phyloP scores from a whole-genome alignment of 2,329 filamentous ascomycete species.

The Sphaceloma murrayae region DNA sequence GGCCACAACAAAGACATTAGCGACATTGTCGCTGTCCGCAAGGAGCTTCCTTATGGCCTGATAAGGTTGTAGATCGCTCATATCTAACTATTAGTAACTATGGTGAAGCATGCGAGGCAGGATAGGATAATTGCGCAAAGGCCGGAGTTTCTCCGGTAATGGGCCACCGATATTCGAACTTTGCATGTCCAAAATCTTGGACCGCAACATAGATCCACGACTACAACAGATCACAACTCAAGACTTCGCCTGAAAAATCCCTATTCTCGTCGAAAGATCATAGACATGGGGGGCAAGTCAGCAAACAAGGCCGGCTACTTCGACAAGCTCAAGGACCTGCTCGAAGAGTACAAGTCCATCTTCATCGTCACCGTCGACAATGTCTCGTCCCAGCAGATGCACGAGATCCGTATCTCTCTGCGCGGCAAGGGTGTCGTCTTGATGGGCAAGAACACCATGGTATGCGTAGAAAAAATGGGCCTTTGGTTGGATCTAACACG shows the following conservation, averaged over 20 bases:
- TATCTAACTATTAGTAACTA: neutral
- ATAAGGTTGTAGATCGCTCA: neutral
- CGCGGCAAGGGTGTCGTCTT: constrained; percentile 88
- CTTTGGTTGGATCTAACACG: constrained; percentile 14
- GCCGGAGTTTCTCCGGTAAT: no score
- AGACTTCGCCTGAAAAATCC: constrained; percentile 21
- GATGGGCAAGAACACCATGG: constrained; percentile 99
- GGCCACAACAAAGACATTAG: neutral
- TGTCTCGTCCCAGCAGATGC: constrained; percentile 99
- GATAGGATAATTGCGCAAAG: no score
- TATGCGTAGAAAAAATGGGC: constrained; percentile 40
- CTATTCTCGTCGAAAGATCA: constrained; percentile 20
- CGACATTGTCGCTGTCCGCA: neutral
- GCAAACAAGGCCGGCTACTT: constrained; percentile 95
- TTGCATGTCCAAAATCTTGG: no score
- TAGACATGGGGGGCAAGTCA: constrained; percentile 53
- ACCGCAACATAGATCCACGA: neutral
- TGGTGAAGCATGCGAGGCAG: no score
- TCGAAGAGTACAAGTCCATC: constrained; percentile 93
- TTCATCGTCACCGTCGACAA: constrained; percentile 89
- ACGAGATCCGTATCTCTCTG: constrained; percentile 94
- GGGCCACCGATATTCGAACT: no score
- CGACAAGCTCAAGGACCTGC: constrained; percentile 96
- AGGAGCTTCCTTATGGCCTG: constrained; percentile 4
- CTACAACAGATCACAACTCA: constrained; percentile 16